These are phyloP conservation scores for Limonium bicolor DNA, from an alignment of 148 eudicot species.

Conservation along the genomic window DNA sequence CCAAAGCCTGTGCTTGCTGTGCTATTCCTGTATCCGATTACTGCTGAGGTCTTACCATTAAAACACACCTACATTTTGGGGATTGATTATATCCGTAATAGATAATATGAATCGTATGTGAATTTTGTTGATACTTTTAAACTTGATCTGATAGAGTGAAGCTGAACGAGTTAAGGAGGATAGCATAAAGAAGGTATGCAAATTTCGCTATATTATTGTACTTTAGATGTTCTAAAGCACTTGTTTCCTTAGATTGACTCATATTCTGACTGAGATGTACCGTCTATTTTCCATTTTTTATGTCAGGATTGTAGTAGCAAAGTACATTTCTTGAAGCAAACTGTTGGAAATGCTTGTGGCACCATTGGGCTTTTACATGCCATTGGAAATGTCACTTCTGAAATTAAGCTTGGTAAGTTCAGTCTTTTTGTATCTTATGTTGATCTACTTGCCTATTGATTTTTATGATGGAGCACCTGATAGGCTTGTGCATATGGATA, in stretches of 20 bases:
- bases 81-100: too few relatives aligned
- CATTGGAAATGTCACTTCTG: slow-evolving; percentile 73
- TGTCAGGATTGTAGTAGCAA: slow-evolving; percentile 37
- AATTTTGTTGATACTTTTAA: too few relatives aligned
- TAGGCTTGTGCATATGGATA: too few relatives aligned
- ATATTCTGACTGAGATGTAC: too few relatives aligned
- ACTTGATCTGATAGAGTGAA: slow-evolving; percentile 49
- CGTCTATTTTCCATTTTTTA: too few relatives aligned
- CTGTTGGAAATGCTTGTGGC: slow-evolving; percentile 99
- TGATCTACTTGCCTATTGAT: background rate
- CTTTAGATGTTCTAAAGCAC: too few relatives aligned
- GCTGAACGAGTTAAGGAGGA: slow-evolving; percentile 69
- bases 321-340: slow-evolving; percentile 87
- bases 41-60: slow-evolving; percentile 54
- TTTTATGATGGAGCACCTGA: too few relatives aligned
- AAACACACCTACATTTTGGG: too few relatives aligned
- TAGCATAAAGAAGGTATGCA: slow-evolving; percentile 43
- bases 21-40: slow-evolving; percentile 65
- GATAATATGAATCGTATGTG: too few relatives aligned
- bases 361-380: slow-evolving; percentile 96
- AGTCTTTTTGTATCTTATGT: background rate
- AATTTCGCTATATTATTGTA: too few relatives aligned
- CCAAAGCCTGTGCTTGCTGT: slow-evolving; percentile 92
- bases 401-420: slow-evolving; percentile 68
- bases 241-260: too few relatives aligned